Evolutionary conservation across 306 rosid species (phyloP), one percentile per base, ranked within the genome.

Genomic region (Cicer arietinum): DNA sequence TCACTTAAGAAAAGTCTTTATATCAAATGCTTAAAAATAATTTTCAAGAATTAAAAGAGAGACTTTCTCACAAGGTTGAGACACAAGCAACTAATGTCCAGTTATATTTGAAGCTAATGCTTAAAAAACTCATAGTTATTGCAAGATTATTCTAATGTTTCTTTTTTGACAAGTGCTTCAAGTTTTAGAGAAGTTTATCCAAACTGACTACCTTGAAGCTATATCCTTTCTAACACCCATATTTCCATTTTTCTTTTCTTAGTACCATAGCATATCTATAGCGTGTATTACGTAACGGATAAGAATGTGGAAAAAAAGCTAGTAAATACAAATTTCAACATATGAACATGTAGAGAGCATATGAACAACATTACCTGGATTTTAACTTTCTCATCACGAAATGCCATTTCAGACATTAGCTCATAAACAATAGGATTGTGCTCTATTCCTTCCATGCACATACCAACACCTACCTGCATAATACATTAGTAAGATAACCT

Each of bases 381-480:
- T 80, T 81, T 65, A 82, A 91, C 91, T 83, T 85, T 91, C 82
- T 88, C 72, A 20, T 84, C 81, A 60, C 90, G 92, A 83, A 90
- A 94, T 60, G 97, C 94, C 98, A 91, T 94, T 85, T 94, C 98
- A 43, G 98, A 86, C 90, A 86, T 91, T 80, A 94, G 76, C 78
- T 94, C 97, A 62, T 88, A 90, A 78, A 90, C 88, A 52, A 94
- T 87, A 50, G 97, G 96, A 83, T 94, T 91, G 5, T 91, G 96
- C 88, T 94, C 96, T 81, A 90, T 94, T 76, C 97, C 98, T 87
- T 94, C 98, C 98, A 94, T 94, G 86, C 98, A 91, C 94, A 88
- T 88, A 71, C 98, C 98, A 86, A 94, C 97, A 39, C 98, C 98
- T 58, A 91, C 88, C 98, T 94, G 74, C 83, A 78, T 39, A 42